Base-by-base conservation (phyloP, 2,329 filamentous ascomycete species). In the Ramularia endophylla region DNA sequence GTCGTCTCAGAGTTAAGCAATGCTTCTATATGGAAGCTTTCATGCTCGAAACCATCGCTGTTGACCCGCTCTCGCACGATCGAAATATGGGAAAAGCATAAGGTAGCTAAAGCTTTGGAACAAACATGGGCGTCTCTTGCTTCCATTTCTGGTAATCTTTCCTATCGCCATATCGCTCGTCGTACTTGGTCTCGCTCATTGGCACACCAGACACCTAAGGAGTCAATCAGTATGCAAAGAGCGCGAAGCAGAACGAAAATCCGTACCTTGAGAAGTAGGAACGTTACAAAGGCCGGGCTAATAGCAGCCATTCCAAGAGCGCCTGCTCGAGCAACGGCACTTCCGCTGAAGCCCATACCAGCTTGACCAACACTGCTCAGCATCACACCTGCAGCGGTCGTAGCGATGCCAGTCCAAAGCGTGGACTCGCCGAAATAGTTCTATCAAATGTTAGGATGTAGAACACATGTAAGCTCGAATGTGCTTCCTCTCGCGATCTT, bases 371-470 rank as follows among this genome's bases (percentile, higher is more conserved):
- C 70, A n/a, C 62, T 64, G 11, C 68, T 66, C 1, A 74, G 61
- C 36, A 86, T 64, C 1, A 78, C 65, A 0, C 79, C 78, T 0
- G 72, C 76, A 0, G 77, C 71, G 1, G 69, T 62, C 7, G 75
- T 73, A 0, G 80, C 78, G 40, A 85, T 74, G 1, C 81, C 81
- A 0, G 74, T 78, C 81, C 81, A 86, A 22, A 86, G 65, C 8
- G 77, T 81, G 19, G 70, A 72, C 60, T 85, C 81, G n/a, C 81
- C 82, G 58, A 85, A 83, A 65, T 85, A 85, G 55, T 85, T 83
- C 32, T 34, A 22, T 17, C 6, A 8, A 22, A 7, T 18, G 6
- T 34, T 19, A 34, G 32, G 15, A 17, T 19, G 11, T 7, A 25
- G 6, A 11, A 25, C 11, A 25, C 22, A 25, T 11, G 11, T 11